A percentile compares a stretch with the other conserved stretches of the same genome.
These are phyloP conservation scores for Panicum virgatum DNA, from an alignment of 202 grass and related monocot genomes.

Conservation along the genomic window DNA sequence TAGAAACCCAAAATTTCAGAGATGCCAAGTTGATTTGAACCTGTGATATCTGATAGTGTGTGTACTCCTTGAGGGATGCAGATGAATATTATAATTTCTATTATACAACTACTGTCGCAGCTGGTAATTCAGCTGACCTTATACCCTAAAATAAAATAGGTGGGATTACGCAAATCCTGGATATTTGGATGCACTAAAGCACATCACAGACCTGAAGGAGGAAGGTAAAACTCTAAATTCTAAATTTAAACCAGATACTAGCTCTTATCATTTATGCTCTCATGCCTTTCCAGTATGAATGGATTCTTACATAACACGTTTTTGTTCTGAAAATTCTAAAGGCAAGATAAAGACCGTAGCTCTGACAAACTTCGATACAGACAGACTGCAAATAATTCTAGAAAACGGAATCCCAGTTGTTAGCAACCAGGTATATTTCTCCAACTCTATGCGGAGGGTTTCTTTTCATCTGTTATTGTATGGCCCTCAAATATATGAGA, in stretches of 20 bases:
- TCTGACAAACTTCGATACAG: slow-evolving; percentile 91
- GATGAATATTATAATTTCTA: not conserved
- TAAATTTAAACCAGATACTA: not conserved
- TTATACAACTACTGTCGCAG: not conserved
- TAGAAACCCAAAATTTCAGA: not conserved
- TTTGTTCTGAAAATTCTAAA: slow-evolving; percentile 47
- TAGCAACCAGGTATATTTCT: slow-evolving; percentile 77
- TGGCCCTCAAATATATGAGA: slow-evolving; percentile 2
- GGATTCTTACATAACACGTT: slow-evolving; percentile 9
- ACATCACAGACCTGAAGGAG: slow-evolving; percentile 92
- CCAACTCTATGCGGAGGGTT: not conserved
- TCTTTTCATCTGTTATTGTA: not conserved
- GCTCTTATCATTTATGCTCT: not conserved
- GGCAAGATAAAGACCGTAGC: slow-evolving; percentile 96
- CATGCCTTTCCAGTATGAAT: not conserved
- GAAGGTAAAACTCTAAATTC: slow-evolving; percentile 56
- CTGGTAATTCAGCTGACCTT: slow-evolving; percentile 14
- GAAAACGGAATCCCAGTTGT: slow-evolving; percentile 96
- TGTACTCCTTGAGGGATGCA: not conserved
- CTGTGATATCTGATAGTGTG: not conserved
- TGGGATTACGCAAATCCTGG: slow-evolving; percentile 96
- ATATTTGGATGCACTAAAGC: slow-evolving; percentile 91
- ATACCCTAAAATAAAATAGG: slow-evolving; percentile 58
- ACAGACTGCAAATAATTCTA: slow-evolving; percentile 86
- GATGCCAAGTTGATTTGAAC: not conserved